Percentiles rank a stretch among this genome's conserved stretches.
These are phyloP conservation scores for Alternaria sp. DNA, from an alignment of 2,329 filamentous ascomycete genomes.

Conservation along the genomic window DNA sequence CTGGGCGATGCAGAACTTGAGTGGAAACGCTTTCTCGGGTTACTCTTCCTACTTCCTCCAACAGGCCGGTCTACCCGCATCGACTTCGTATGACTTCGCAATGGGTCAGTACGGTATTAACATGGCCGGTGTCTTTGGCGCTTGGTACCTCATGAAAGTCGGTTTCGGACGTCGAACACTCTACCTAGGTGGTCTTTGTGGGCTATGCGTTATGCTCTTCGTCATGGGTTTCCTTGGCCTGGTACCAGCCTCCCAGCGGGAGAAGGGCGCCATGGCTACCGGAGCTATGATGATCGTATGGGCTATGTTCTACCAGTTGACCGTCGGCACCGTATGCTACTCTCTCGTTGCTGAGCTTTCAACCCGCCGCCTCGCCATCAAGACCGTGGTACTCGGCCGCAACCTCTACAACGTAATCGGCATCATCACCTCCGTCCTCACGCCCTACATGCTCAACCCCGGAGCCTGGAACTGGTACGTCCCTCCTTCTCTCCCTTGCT, in stretches of 20 bases:
- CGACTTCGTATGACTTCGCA: slow-evolving; percentile 54
- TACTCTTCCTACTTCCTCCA: slow-evolving; percentile 59
- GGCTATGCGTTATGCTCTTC: slow-evolving; percentile 77
- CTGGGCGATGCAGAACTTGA: slow-evolving; percentile 58
- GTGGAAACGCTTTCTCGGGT: slow-evolving; percentile 55
- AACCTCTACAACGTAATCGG: slow-evolving; percentile 78
- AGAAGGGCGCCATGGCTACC: slow-evolving; percentile 73
- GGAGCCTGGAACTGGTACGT: slow-evolving; percentile 72
- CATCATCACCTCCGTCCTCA: slow-evolving; percentile 81
- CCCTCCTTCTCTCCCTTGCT: background rate
- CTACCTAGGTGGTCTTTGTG: slow-evolving; percentile 74
- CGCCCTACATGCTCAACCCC: slow-evolving; percentile 93
- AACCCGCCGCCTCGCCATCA: slow-evolving; percentile 82
- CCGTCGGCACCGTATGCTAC: slow-evolving; percentile 88
- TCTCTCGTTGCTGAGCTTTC: slow-evolving; percentile 86
- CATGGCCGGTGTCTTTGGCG: slow-evolving; percentile 80
- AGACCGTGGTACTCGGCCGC: slow-evolving; percentile 86
- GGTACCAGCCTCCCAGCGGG: slow-evolving; percentile 65
- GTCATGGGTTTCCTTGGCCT: slow-evolving; percentile 84
- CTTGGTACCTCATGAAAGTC: slow-evolving; percentile 79
- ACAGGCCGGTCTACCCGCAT: slow-evolving; percentile 53
- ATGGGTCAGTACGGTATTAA: slow-evolving; percentile 69
- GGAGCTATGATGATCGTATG: slow-evolving; percentile 74
- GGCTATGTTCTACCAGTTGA: slow-evolving; percentile 74
- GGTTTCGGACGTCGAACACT: slow-evolving; percentile 77